Evolutionary conservation across 345 rosid genomes (phyloP).

Genomic region (Isatis tinctoria): DNA sequence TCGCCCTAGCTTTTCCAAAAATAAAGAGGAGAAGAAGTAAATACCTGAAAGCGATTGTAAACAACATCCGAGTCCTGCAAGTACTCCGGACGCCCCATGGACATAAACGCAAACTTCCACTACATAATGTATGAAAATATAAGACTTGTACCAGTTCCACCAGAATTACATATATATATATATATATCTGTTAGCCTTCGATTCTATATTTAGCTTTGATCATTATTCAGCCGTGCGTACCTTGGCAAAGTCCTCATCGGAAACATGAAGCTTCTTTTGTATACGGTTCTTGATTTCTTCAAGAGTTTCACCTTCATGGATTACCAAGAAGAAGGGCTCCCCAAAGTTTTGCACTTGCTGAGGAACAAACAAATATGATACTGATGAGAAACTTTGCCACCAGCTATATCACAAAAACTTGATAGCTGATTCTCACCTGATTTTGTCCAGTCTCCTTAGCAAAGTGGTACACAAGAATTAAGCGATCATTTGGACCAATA

Average conservation of each 20-base stretch:
- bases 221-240: conserved; percentile 32
- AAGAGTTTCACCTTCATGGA: conserved; percentile 87
- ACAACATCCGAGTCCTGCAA: conserved; percentile 78
- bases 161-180: background rate
- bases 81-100: conserved; percentile 89
- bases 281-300: conserved; percentile 78
- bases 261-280: conserved; percentile 86
- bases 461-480: conserved; percentile 92
- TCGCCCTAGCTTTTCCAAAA: background rate
- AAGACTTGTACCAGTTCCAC: background rate
- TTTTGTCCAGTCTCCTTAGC: conserved; percentile 76
- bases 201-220: background rate
- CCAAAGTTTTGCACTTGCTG: conserved; percentile 96
- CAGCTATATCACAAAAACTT: background rate
- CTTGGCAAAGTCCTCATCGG: conserved; percentile 95
- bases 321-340: conserved; percentile 92
- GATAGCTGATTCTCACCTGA: conserved; percentile 44
- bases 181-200: background rate
- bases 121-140: conserved; percentile 22
- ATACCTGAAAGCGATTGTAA: conserved; percentile 84
- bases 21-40: background rate
- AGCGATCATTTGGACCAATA: conserved; percentile 85
- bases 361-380: conserved; percentile 19
- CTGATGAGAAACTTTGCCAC: background rate
- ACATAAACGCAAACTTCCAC: conserved; percentile 95